A percentile compares a stretch with the other conserved stretches of the same genome.
phyloP scores from a whole-genome alignment of 192 early-diverging fungal genomes.

The Mortierella claussenii region DNA sequence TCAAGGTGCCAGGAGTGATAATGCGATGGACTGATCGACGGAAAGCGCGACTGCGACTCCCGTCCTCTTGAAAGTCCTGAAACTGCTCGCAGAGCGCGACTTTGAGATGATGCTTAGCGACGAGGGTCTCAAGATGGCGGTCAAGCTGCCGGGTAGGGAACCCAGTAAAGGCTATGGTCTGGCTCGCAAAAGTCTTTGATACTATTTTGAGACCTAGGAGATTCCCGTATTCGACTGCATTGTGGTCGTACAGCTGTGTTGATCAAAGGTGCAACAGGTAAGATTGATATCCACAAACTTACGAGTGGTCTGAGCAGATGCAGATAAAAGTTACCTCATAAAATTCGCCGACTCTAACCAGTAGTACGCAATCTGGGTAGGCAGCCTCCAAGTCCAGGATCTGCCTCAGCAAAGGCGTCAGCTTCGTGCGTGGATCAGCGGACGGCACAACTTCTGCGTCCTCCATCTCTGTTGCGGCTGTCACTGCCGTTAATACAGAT shows the following conservation, averaged over 20 bases:
- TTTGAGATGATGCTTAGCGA: conserved; percentile 63
- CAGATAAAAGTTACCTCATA: conserved; percentile 66
- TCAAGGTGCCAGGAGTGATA: conserved; percentile 87
- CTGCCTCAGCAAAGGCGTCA: conserved; percentile 31
- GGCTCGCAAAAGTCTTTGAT: conserved; percentile 68
- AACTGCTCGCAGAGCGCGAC: conserved; percentile 82
- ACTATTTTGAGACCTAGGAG: conserved; percentile 77
- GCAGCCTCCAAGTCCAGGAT: conserved; percentile 54
- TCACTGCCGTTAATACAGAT: too few species aligned
- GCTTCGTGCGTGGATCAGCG: conserved; percentile 2
- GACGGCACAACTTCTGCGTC: neutral
- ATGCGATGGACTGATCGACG: conserved; percentile 79
- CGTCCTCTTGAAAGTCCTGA: conserved; percentile 41
- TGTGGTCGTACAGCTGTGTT: conserved; percentile 72
- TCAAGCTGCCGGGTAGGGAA: conserved; percentile 74
- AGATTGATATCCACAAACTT: neutral
- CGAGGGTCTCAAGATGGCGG: conserved; percentile 73
- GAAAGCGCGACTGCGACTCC: conserved; percentile 59
- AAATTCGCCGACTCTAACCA: conserved; percentile 83
- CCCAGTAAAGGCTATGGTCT: conserved; percentile 71
- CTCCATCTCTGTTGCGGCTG: neutral
- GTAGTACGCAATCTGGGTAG: conserved; percentile 75
- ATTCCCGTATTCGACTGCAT: conserved; percentile 73
- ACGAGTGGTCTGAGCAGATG: neutral
- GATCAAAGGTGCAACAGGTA: neutral